Percentiles rank a stretch among this genome's conserved stretches.
phyloP scores from a whole-genome alignment of 2,329 filamentous ascomycete species.

The Dactylellina leptospora region DNA sequence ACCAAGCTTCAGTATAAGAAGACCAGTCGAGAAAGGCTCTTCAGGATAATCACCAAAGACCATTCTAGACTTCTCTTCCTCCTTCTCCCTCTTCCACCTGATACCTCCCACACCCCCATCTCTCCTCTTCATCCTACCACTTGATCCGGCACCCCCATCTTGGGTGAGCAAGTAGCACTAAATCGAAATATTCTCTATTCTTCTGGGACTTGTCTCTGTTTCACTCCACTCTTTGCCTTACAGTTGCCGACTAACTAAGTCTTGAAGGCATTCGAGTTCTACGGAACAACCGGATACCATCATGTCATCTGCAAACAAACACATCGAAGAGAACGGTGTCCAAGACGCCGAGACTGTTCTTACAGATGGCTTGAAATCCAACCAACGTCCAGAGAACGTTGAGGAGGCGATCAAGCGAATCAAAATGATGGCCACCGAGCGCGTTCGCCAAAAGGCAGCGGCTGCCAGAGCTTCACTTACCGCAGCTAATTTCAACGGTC shows the following conservation, averaged over 20 bases:
- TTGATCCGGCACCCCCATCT: too few species aligned
- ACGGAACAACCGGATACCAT: too few species aligned
- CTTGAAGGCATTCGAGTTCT: too few species aligned
- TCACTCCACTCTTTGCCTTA: too few species aligned
- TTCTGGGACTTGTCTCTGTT: too few species aligned
- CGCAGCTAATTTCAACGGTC: neutral
- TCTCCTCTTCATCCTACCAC: neutral
- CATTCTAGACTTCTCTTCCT: conserved; percentile 21
- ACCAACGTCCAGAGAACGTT: conserved; percentile 13
- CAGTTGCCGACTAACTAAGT: too few species aligned
- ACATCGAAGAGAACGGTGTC: too few species aligned
- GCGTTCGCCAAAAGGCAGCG: conserved; percentile 35
- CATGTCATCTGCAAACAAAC: too few species aligned
- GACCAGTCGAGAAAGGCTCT: conserved; percentile 20
- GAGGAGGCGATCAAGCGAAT: conserved; percentile 44
- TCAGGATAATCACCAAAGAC: conserved; percentile 44
- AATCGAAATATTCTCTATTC: too few species aligned
- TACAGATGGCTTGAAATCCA: too few species aligned
- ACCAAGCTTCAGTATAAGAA: neutral
- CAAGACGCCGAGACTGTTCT: too few species aligned
- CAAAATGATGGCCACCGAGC: conserved; percentile 40
- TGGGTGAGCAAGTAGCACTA: too few species aligned
- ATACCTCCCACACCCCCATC: conserved; percentile 3
- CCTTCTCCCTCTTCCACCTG: conserved; percentile 20
- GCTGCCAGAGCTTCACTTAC: conserved; percentile 21